phyloP scores from a whole-genome alignment of 2,329 filamentous ascomycete species.

The Colletotrichum sp. region DNA sequence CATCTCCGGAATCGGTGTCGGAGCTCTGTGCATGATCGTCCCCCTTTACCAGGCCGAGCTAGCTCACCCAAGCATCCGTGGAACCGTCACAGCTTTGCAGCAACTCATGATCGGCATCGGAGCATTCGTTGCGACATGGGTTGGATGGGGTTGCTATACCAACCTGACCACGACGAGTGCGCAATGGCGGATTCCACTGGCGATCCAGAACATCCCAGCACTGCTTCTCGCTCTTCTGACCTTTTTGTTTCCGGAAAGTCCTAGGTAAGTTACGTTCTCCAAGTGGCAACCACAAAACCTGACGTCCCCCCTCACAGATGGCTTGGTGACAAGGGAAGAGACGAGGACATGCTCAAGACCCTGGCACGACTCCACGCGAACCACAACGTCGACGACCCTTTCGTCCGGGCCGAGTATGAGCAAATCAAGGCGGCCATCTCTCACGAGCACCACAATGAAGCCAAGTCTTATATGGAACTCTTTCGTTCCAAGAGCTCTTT shows the following conservation, averaged over 20 bases:
- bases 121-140: slow-evolving; percentile 72
- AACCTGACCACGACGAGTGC: slow-evolving; percentile 30
- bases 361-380: slow-evolving; percentile 73
- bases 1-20: slow-evolving; percentile 68
- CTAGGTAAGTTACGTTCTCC: slow-evolving; percentile 30
- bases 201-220: slow-evolving; percentile 73
- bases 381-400: slow-evolving; percentile 68
- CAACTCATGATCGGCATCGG: slow-evolving; percentile 86
- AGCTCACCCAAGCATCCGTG: slow-evolving; percentile 78
- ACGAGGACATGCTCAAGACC: slow-evolving; percentile 68
- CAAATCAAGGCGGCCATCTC: slow-evolving; percentile 71
- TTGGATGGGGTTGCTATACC: slow-evolving; percentile 34
- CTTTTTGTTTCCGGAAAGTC: slow-evolving; percentile 71
- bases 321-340: slow-evolving; percentile 73
- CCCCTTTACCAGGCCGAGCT: slow-evolving; percentile 80
- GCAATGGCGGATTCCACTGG: slow-evolving; percentile 51
- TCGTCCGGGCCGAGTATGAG: slow-evolving; percentile 49
- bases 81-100: slow-evolving; percentile 75
- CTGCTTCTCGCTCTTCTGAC: slow-evolving; percentile 69
- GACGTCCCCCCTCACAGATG: slow-evolving; percentile 57
- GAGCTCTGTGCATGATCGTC: slow-evolving; percentile 43
- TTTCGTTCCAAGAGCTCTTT: slow-evolving; percentile 67
- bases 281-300: background rate
- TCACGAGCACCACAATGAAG: slow-evolving; percentile 70
- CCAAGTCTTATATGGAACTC: slow-evolving; percentile 72